Base-by-base conservation (phyloP, 345 rosid species). In the Hypericum androsaemum region DNA sequence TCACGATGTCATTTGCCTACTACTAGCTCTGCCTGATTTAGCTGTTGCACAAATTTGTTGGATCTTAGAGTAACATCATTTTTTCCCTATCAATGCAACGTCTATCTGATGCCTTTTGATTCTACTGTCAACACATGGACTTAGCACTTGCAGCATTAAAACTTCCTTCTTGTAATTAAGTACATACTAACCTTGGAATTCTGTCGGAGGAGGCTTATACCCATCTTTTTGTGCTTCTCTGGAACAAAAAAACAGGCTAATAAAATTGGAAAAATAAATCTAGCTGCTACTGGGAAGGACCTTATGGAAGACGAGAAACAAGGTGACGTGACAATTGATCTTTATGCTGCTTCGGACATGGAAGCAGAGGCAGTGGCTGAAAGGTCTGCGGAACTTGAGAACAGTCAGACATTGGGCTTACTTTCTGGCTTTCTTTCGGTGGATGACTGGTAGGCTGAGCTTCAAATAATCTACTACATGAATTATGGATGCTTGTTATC, bases 271-370 rank as follows among this genome's bases (percentile, higher is more conserved):
- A 88, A 75, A 70, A 88, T 94, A 76, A 94, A 94, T 70, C 90
- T 94, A 52, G 99, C 99, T 71, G 99, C 99, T 42, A 88, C 85
- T 42, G 99, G 99, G 63, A 94, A 86, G 77, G 99, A 94, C 77
- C 90, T 94, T 62, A 88, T 92, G 97, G 99, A 94, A 58, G 99
- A 94, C 39, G 99, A 94, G 67, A 94, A 94, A 58, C 99, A 74
- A 75, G 99, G 85, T 71, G 97, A 94, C 71, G 88, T 94, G 54
- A 83, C 83, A 5, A 49, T 86, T 60, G 99, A 94, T 77, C 87
- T 88, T 56, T 94, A 74, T 75, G 65, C 97, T 64, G 88, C 97
- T 56, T 57, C 83, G 52, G 99, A 94, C 72, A 65, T 86, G 90
- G 99, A 94, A 80, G 69, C 75, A 62, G 97, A 86, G 62, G 97